Evolutionary conservation across 31 red algal species (phyloP).

Genomic region (Porphyra umbilicalis): DNA sequence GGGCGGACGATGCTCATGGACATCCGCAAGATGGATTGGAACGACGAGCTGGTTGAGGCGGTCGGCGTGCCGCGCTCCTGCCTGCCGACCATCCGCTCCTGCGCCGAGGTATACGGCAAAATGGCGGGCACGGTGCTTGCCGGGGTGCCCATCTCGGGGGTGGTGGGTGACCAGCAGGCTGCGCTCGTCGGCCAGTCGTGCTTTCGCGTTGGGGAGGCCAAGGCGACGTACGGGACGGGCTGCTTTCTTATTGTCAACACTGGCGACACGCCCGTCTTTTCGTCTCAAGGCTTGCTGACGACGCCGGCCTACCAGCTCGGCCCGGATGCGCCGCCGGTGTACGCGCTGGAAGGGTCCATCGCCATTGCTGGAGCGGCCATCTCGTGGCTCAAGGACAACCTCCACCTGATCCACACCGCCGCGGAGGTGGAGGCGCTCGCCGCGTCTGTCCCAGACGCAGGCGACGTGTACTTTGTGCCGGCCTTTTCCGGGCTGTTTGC

Average conservation of each 20-base stretch:
- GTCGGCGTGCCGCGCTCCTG: conserved; percentile 39
- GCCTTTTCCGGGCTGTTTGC: conserved; percentile 89
- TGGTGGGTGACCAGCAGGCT: conserved; percentile 92
- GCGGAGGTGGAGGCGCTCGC: conserved; percentile 67
- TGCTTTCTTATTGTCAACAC: conserved; percentile 91
- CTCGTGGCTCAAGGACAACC: conserved; percentile 70
- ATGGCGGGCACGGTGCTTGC: conserved; percentile 31
- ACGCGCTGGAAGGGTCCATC: conserved; percentile 82
- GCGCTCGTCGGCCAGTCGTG: conserved; percentile 87
- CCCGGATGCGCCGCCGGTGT: conserved; percentile 22
- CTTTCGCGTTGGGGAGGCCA: conserved; percentile 53
- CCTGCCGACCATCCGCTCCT: conserved; percentile 69
- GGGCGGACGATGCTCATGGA: conserved; percentile 89
- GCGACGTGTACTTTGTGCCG: conserved; percentile 79
- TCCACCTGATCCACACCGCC: conserved; percentile 47
- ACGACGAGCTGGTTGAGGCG: conserved; percentile 39
- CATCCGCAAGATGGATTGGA: conserved; percentile 57
- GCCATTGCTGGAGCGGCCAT: conserved; percentile 70
- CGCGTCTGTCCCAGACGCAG: conserved; percentile 41
- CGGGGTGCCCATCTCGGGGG: conserved; percentile 62
- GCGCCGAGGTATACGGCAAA: conserved; percentile 48
- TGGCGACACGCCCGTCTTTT: conserved; percentile 44
- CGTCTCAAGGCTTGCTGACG: conserved; percentile 54
- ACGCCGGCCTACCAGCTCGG: conserved; percentile 78
- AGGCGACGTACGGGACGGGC: conserved; percentile 91